phyloP scores from a whole-genome alignment of 2,329 filamentous ascomycete species.

The Pezicula neosporulosa region DNA sequence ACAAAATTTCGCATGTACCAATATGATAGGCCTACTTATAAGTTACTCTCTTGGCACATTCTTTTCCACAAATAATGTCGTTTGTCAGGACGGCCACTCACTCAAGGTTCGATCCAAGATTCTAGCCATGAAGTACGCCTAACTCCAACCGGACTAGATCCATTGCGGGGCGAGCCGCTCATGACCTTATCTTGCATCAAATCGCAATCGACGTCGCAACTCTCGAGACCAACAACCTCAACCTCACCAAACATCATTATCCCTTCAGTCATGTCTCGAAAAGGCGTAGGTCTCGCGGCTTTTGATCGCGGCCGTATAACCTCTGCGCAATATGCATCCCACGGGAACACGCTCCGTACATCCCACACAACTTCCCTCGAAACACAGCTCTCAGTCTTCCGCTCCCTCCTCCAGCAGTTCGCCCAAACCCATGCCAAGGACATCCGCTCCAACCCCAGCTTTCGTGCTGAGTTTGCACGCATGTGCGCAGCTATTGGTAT shows the following conservation, averaged over 20 bases:
- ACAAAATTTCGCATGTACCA: no score
- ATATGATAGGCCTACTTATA: no score
- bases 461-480: constrained; percentile 94
- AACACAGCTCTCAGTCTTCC: constrained; percentile 94
- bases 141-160: no score
- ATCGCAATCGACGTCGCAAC: no score
- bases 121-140: no score
- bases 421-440: constrained; percentile 91
- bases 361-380: constrained; percentile 82
- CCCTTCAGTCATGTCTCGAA: constrained; percentile 55
- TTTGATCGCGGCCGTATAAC: constrained; percentile 84
- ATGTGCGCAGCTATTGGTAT: constrained; percentile 98
- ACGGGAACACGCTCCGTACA: constrained; percentile 82
- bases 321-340: constrained; percentile 83
- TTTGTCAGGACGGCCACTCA: no score
- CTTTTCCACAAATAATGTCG: no score
- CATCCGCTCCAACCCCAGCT: constrained; percentile 91
- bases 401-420: constrained; percentile 92
- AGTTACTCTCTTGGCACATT: no score
- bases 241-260: no score
- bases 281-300: constrained; percentile 85
- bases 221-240: no score
- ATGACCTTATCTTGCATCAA: neutral
- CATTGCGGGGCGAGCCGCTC: no score
- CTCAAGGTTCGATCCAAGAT: no score